Evolutionary conservation across 2,329 filamentous ascomycete species (phyloP).

Genomic region (Onygenales sp.): DNA sequence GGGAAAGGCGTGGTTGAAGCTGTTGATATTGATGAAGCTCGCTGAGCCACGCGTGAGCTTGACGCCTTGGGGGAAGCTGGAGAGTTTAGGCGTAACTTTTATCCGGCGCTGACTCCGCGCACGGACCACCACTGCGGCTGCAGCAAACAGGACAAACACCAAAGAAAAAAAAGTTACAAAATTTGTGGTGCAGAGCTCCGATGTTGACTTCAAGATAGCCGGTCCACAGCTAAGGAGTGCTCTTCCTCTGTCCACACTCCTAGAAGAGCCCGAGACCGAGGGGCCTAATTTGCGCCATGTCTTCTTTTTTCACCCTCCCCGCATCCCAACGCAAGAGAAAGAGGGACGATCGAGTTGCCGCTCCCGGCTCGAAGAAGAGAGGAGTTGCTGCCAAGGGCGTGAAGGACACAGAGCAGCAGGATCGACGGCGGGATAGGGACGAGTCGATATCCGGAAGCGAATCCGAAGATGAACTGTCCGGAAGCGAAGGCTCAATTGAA

Average conservation of each 20-base stretch:
- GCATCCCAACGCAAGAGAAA: slow-evolving; percentile 87
- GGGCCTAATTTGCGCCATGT: slow-evolving; percentile 48
- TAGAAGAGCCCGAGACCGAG: background rate
- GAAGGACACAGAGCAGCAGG: slow-evolving; percentile 30
- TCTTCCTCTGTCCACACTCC: background rate
- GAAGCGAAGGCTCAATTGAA: slow-evolving; percentile 37
- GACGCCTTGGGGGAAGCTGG: slow-evolving; percentile 28
- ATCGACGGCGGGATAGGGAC: slow-evolving; percentile 44
- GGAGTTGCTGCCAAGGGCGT: slow-evolving; percentile 33
- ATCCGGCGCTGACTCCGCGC: slow-evolving; percentile 10
- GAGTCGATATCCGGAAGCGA: slow-evolving; percentile 86
- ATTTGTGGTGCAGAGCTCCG: background rate
- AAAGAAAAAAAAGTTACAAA: slow-evolving; percentile 16
- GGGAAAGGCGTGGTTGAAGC: too few species aligned
- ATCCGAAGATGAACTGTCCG: slow-evolving; percentile 50
- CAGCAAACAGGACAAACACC: slow-evolving; percentile 25
- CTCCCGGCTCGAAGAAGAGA: slow-evolving; percentile 37
- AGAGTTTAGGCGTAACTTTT: slow-evolving; percentile 22
- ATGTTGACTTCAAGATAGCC: background rate
- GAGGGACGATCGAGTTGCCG: slow-evolving; percentile 43
- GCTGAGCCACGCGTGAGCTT: slow-evolving; percentile 29
- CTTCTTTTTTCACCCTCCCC: slow-evolving; percentile 89
- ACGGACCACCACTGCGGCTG: slow-evolving; percentile 15
- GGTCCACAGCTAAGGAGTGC: background rate
- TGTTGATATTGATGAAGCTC: too few species aligned